Conservation (phyloP, 75 land plant species). For the Pseudotsuga menziesii region DNA sequence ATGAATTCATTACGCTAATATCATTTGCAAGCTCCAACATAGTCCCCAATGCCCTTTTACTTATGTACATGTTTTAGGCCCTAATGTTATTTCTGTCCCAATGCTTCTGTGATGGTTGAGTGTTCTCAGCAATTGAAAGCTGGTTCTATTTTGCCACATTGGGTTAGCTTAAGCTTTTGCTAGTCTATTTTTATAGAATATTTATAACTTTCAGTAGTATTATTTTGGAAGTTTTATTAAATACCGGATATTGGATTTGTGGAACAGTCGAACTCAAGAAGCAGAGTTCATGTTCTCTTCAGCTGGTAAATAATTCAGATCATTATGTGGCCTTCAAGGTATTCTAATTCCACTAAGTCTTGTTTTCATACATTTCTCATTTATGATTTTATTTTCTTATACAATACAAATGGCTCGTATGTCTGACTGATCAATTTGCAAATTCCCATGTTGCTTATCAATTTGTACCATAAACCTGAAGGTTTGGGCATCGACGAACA, state of each 20-base stretch:
- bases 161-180: neutral
- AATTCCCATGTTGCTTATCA: too few species aligned
- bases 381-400: neutral
- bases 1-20: too few species aligned
- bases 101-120: neutral
- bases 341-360: neutral
- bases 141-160: neutral
- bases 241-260: conserved; percentile 11
- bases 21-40: too few species aligned
- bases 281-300: conserved; percentile 84
- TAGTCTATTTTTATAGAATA: neutral
- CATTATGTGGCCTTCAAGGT: conserved; percentile 91
- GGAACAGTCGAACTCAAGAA: conserved; percentile 82
- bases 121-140: neutral
- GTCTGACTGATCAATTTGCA: neutral
- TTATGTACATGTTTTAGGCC: too few species aligned
- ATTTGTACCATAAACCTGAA: neutral
- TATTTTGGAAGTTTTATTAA: neutral
- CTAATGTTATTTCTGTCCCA: too few species aligned
- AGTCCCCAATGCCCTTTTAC: too few species aligned
- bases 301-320: conserved; percentile 69
- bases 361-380: neutral
- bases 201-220: neutral
- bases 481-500: neutral
- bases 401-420: neutral